Evolutionary conservation across 2,329 filamentous ascomycete genomes (phyloP), one percentile per base, ranked within the genome.

Genomic region (Apiospora aurea): DNA sequence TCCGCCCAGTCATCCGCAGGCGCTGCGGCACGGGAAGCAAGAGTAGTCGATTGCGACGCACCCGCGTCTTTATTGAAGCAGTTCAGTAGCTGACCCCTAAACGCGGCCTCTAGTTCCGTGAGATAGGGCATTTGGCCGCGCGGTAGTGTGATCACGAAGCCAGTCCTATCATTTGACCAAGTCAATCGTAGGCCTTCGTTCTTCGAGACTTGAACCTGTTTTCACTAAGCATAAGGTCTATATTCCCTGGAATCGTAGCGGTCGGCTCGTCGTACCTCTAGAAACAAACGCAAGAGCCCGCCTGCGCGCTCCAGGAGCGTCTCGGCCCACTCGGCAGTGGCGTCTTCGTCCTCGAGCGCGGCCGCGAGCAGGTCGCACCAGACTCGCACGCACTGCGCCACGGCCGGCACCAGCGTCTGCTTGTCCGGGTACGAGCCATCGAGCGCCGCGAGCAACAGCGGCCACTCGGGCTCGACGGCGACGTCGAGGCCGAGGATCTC

Each of bases 1-100:
- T 85, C 82, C 14, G 83, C 84, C 85, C 86, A 87, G 72, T 85
- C 85, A 43, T 86, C 85, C 10, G 71, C 74, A 11, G 73, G 49
- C 13, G 69, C 47, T 16, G 70, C 72, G 66, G 47, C 70, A n/a
- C 46, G 70, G n/a, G 67, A 29, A 47, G 68, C 41, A 29, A 69
- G 29, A n/a, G 21, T n/a, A 7, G 18, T 14, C 34, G 34, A 41
- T 64, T 64, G 57, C 1, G 57, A 41, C 21, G 43, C 57, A 18
- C 13, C 38, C 1, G 67, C 26, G 46, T 76, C 76, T 61, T 74
- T 74, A 10, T 80, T 76, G 71, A 86, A 85, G 73, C 81, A 82
- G 10, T 75, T 73, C 11, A 83, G 75, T 1, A 86, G 75, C 5
- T 77, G 74, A 11, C 79, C 78, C 1, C 79, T 80, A 73, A 85